Evolutionary conservation across 768 basidiomycete genomes (phyloP).

Genomic region (Imleria badia): DNA sequence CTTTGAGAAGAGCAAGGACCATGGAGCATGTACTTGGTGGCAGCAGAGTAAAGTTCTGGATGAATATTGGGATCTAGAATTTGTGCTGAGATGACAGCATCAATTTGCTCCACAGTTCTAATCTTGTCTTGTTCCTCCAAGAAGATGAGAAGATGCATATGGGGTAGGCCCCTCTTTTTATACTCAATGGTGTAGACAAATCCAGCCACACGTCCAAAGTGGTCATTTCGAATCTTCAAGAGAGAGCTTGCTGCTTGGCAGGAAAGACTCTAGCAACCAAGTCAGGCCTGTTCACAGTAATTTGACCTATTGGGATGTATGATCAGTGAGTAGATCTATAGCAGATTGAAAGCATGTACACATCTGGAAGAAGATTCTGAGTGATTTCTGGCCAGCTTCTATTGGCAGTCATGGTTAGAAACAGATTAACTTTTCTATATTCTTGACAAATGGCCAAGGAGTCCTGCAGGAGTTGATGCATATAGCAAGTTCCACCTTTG

Average conservation of each 20-base stretch:
- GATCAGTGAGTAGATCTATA: constrained; percentile 7
- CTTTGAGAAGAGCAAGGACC: constrained; percentile 34
- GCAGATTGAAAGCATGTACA: not conserved
- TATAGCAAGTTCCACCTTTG: constrained; percentile 40
- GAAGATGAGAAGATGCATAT: not conserved
- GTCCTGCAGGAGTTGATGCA: constrained; percentile 46
- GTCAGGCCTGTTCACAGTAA: constrained; percentile 44
- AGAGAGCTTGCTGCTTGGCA: constrained; percentile 37
- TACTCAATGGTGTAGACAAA: constrained; percentile 50
- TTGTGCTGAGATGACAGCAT: not conserved
- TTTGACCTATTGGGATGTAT: constrained; percentile 27
- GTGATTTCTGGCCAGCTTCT: constrained; percentile 48
- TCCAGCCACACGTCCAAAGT: constrained; percentile 46
- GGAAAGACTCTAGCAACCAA: constrained; percentile 47
- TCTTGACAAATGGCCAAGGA: constrained; percentile 43
- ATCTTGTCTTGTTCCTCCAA: not conserved
- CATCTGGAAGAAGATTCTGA: constrained; percentile 35
- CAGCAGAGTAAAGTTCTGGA: constrained; percentile 9
- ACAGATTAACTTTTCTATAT: constrained; percentile 41
- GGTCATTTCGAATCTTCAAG: constrained; percentile 37
- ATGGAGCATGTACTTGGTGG: constrained; percentile 47
- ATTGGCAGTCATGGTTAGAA: constrained; percentile 55
- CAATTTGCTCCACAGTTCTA: not conserved
- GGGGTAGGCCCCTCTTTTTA: not conserved
- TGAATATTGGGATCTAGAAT: not conserved